Conservation (phyloP, 257 asterid genomes). For the Vinca minor region DNA sequence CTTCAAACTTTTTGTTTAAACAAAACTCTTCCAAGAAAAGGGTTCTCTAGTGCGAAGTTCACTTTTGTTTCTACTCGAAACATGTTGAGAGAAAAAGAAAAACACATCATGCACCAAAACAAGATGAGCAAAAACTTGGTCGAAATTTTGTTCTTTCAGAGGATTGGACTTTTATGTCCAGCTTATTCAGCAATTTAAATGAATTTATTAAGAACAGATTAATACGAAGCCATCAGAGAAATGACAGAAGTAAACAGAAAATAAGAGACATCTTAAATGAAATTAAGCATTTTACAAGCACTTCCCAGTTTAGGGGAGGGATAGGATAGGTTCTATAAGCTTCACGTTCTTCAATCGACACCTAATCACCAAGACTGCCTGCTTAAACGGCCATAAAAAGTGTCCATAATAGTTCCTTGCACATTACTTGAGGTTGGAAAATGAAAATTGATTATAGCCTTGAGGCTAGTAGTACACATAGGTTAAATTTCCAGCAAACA, state of each 20-base stretch:
- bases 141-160: background rate
- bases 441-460: background rate
- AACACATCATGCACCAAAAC: background rate
- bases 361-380: background rate
- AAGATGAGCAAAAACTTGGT: background rate
- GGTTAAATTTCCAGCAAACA: background rate
- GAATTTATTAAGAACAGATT: background rate
- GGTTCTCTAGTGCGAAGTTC: background rate
- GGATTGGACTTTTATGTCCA: background rate
- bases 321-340: background rate
- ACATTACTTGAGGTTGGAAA: conserved; percentile 1
- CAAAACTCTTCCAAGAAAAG: background rate
- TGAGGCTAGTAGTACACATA: background rate
- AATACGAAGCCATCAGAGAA: background rate
- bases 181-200: background rate
- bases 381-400: background rate
- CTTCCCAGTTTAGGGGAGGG: background rate
- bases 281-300: background rate
- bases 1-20: background rate
- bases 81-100: background rate
- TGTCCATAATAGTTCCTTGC: background rate
- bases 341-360: background rate
- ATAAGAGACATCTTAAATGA: conserved; percentile 1
- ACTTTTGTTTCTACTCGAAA: background rate
- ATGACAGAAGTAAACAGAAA: background rate